Evolutionary conservation across 371 early-diverging fungal genomes (phyloP).

Genomic region (Parasitella parasitica): DNA sequence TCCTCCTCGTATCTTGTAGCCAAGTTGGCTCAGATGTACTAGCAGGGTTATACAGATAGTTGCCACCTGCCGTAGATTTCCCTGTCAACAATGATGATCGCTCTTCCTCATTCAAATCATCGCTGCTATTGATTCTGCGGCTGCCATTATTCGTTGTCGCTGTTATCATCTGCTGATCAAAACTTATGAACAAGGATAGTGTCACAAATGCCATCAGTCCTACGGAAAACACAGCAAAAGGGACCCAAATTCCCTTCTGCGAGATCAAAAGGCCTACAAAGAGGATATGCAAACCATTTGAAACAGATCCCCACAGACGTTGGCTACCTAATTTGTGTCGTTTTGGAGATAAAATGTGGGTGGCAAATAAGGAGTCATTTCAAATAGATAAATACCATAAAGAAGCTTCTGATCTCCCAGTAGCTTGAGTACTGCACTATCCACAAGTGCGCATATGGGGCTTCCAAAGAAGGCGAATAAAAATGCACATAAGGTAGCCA

Average conservation of each 20-base stretch:
- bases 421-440: constrained; percentile 39
- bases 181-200: constrained; percentile 5
- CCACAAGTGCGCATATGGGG: constrained; percentile 33
- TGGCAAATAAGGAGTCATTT: too few relatives aligned
- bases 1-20: not conserved
- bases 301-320: constrained; percentile 44
- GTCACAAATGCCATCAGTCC: constrained; percentile 20
- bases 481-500: constrained; percentile 17
- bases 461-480: constrained; percentile 40
- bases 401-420: constrained; percentile 36
- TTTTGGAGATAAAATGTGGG: constrained; percentile 7
- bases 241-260: constrained; percentile 15
- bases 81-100: not conserved
- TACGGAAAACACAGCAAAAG: constrained; percentile 36
- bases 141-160: not conserved
- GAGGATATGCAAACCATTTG: constrained; percentile 31
- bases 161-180: constrained; percentile 5
- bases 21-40: not conserved
- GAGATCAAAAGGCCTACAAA: constrained; percentile 35
- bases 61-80: not conserved
- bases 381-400: constrained; percentile 34
- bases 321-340: constrained; percentile 29
- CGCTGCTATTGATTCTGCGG: not conserved
- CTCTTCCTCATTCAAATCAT: not conserved
- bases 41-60: constrained; percentile 2